Conservation (phyloP, 2,329 filamentous ascomycete genomes). For the Cladosporium oxysporum region DNA sequence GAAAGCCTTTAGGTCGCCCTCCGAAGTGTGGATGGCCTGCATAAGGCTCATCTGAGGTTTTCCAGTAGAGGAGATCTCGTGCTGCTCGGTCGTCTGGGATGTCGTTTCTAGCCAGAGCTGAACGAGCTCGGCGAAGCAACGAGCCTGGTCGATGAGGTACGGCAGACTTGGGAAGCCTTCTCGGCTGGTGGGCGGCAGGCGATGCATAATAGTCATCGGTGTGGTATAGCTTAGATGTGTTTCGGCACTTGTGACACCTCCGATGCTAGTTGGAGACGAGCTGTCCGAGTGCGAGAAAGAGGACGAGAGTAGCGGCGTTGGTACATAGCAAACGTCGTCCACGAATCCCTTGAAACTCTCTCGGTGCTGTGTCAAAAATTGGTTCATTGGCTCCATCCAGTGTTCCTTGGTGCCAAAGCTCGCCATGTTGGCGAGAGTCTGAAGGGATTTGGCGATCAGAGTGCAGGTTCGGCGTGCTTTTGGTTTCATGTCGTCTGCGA, state of each 20-base stretch:
- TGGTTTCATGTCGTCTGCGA: conserved; percentile 73
- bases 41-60: conserved; percentile 38
- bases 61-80: conserved; percentile 34
- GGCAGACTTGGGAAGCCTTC: conserved; percentile 93
- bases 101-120: conserved; percentile 71
- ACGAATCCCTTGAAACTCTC: conserved; percentile 83
- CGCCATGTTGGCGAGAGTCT: conserved; percentile 86
- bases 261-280: conserved; percentile 30
- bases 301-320: conserved; percentile 62
- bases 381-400: conserved; percentile 99
- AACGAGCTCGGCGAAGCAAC: conserved; percentile 80
- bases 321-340: conserved; percentile 81
- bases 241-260: conserved; percentile 34
- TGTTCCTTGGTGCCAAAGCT: conserved; percentile 91
- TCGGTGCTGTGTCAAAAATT: conserved; percentile 74
- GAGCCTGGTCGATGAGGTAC: conserved; percentile 85
- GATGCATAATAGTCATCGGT: conserved; percentile 82
- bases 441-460: conserved; percentile 86
- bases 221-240: conserved; percentile 68
- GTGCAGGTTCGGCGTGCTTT: conserved; percentile 86
- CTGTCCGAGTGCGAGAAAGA: conserved; percentile 49
- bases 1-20: conserved; percentile 52
- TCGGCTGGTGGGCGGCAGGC: conserved; percentile 74
- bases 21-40: conserved; percentile 34
- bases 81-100: conserved; percentile 28